Percentiles rank a stretch among this genome's conserved stretches.
Conservation (phyloP, 495 filamentous ascomycete genomes). For the Jackrogersella multiformis region DNA sequence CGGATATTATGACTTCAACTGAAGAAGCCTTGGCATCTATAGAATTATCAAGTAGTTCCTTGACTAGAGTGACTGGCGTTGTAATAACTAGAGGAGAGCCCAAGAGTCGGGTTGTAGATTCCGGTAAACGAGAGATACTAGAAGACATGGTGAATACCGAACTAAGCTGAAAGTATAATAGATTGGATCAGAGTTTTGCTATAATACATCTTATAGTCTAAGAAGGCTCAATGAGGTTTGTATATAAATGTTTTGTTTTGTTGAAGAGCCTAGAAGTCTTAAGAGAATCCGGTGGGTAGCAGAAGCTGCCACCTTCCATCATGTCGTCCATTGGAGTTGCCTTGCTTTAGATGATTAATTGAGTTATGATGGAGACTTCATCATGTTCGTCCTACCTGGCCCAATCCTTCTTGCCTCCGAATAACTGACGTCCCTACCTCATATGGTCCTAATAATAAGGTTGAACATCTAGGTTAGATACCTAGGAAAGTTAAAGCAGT, state of each 20-base stretch:
- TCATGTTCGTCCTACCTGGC: background rate
- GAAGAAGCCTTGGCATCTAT: slow-evolving; percentile 82
- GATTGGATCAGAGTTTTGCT: background rate
- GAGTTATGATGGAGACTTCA: background rate
- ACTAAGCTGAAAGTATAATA: slow-evolving; percentile 1
- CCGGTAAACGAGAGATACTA: slow-evolving; percentile 67
- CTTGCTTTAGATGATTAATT: background rate
- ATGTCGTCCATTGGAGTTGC: background rate
- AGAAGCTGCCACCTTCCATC: slow-evolving; percentile 1
- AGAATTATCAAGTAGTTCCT: slow-evolving; percentile 93
- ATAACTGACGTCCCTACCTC: background rate
- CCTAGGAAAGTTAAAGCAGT: too few species aligned
- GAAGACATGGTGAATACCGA: slow-evolving; percentile 31
- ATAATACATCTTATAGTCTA: background rate
- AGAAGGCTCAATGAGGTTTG: background rate
- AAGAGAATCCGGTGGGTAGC: background rate
- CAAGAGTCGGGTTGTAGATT: slow-evolving; percentile 69
- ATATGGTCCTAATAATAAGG: slow-evolving; percentile 15
- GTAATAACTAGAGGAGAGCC: slow-evolving; percentile 78
- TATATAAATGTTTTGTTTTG: background rate
- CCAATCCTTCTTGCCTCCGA: background rate
- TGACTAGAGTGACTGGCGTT: slow-evolving; percentile 77
- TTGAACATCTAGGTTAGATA: background rate
- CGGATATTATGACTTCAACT: slow-evolving; percentile 75
- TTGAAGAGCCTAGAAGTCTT: background rate